Base-by-base conservation (phyloP, 2,329 filamentous ascomycete genomes). In the Colletotrichum lentis region DNA sequence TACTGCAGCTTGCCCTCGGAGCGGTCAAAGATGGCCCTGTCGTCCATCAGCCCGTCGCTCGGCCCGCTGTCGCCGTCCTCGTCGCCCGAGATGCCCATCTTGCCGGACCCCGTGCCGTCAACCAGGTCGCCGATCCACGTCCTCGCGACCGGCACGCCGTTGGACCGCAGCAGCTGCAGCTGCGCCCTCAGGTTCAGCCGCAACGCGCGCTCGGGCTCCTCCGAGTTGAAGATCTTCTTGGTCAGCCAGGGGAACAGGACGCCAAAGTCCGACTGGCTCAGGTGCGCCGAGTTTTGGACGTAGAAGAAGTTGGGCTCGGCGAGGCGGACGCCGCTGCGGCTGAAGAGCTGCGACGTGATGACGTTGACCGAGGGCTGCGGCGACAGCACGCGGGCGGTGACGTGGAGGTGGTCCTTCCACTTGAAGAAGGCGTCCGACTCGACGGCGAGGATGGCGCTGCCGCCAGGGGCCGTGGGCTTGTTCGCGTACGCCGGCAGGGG, bases 191-290 rank as follows among this genome's bases (percentile, higher is more conserved):
- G 75, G 69, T 88, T 87, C 12, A 87, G 76, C 39, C 82, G 78
- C 61, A 88, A 73, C 4, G 82, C 80, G 14, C 86, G 81, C 73
- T 88, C 87, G 0, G 88, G 88, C 59, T 86, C 81, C 54, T 85
- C 83, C 0, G 85, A 84, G 2, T 82, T 82, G 71, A 89, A 87
- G 10, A 89, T 82, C 71, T 82, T 84, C 73, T 83, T 85, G 10
- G 86, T 88, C 54, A 90, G 73, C 85, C 89, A 91, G 0, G 92
- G 92, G 74, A 96, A 96, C 24, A 97, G 79, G 27, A 96, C 80
- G 43, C 91, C 93, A 73, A 96, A 96, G 74, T 97, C 93, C 22
- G 88, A 91, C 78, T 96, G 93, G 66, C 86, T 92, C 31, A 96
- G 84, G 76, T 97, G 93, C 0, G 93, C 92, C n/a, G 90, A 91